Evolutionary conservation across 441 rosid genomes (phyloP), one percentile per base, ranked within the genome.

Genomic region (Cnidoscolus chayamansa): DNA sequence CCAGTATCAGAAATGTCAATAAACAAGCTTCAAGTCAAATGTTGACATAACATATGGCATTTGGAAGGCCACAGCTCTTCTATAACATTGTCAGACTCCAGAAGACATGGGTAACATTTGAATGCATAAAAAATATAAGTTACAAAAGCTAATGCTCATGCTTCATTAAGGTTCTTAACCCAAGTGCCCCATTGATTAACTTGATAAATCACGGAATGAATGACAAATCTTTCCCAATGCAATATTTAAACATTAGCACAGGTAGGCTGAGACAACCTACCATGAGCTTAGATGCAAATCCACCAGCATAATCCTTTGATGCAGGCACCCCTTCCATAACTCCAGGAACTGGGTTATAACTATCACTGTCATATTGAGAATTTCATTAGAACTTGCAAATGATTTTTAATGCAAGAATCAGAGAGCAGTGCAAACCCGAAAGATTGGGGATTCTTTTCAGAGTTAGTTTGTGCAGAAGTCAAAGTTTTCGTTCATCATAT

Each of bases 271-370:
- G 30, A 49, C 50, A 51, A 72, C 76, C 65, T 77, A 92, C 98
- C 98, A 94, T 92, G 50, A 94, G 95, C 79, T 87, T 90, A 58
- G 90, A 72, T 66, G 97, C 80, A 68, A 93, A 93, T 43, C 98
- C 98, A 1, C 97, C 96, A 63, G 49, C 76, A 71, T 94, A 94
- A 74, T 92, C 85, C 79, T 85, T 84, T 56, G 97, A 84, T 82
- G 98, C 87, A 0, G 97, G 98, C 81, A 92, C 96, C 48, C 97
- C 93, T 84, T 85, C 81, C 98, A 92, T 90, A 56, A 92, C 97
- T 74, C 98, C 98, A 40, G 98, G 98, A 80, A 92, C 97, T 69
- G 97, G 98, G 75, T 94, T 94, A 68, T 94, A 92, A 65, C 82
- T 75, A 78, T 92, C 98, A 55, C 98, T 94, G 91, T 65, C 80